phyloP scores from a whole-genome alignment of 176 grass and related monocot genomes.

The Alloteropsis semialata region DNA sequence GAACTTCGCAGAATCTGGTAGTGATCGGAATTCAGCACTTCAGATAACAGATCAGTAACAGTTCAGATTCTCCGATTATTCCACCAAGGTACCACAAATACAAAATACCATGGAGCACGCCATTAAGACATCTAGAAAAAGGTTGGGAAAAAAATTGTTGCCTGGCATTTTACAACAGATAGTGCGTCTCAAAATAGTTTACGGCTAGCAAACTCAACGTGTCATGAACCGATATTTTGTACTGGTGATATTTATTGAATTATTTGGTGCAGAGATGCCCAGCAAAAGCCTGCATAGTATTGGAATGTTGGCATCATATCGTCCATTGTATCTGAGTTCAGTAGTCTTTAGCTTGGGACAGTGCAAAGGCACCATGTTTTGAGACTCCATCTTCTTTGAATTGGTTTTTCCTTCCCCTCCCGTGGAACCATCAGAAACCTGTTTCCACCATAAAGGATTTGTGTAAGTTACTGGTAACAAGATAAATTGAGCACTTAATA shows the following conservation, averaged over 20 bases:
- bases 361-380: neutral
- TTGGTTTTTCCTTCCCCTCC: too few species aligned
- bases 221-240: neutral
- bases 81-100: neutral
- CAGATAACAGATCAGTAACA: neutral
- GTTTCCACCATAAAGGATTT: neutral
- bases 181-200: neutral
- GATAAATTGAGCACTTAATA: neutral
- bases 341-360: neutral
- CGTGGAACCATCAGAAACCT: too few species aligned
- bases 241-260: neutral
- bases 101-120: neutral
- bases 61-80: neutral
- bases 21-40: too few species aligned
- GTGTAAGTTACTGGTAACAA: neutral
- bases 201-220: neutral
- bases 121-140: neutral
- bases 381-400: neutral
- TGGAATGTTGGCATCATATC: neutral
- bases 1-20: too few species aligned
- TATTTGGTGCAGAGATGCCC: neutral
- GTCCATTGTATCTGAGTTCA: neutral
- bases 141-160: neutral
- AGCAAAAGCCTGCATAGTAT: neutral
- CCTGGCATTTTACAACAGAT: neutral